phyloP scores from a whole-genome alignment of 768 basidiomycete species.

The Kockovaella imperatae region DNA sequence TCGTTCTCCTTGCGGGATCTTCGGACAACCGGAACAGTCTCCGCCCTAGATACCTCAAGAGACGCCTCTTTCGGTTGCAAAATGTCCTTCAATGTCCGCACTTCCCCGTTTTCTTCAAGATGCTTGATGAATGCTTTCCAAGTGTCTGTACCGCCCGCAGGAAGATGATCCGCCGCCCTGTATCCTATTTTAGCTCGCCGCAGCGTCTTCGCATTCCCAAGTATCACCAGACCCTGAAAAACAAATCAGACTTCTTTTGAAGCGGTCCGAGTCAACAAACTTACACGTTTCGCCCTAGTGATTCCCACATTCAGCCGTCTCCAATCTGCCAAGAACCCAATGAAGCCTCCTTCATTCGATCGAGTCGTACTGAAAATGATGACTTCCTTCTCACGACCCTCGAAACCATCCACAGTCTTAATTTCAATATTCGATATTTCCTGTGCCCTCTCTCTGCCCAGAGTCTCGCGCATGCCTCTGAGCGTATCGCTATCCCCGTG shows the following conservation, averaged over 20 bases:
- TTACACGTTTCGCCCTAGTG: conserved; percentile 67
- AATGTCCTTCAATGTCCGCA: conserved; percentile 5
- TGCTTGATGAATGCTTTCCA: conserved; percentile 22
- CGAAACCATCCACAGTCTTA: conserved; percentile 90
- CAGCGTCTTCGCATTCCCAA: conserved; percentile 32
- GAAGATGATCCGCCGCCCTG: conserved; percentile 5
- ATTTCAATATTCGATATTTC: conserved; percentile 67
- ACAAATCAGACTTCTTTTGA: background rate
- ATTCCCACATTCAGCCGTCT: conserved; percentile 82
- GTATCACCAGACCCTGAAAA: conserved; percentile 29
- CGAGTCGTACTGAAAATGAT: conserved; percentile 87
- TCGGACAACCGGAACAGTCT: background rate
- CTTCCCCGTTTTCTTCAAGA: conserved; percentile 9
- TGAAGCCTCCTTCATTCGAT: conserved; percentile 65
- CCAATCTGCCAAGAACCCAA: conserved; percentile 83
- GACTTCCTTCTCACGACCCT: conserved; percentile 86
- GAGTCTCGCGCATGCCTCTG: conserved; percentile 53
- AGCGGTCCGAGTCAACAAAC: conserved; percentile 2
- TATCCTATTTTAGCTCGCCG: conserved; percentile 13
- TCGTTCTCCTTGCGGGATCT: background rate
- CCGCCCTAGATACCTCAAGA: background rate
- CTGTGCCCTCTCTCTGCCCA: conserved; percentile 61
- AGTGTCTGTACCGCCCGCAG: conserved; percentile 15
- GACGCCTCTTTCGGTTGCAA: background rate
- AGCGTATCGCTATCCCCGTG: conserved; percentile 47